A percentile compares a stretch with the other conserved stretches of the same genome.
These are phyloP conservation scores for Diplodia intermedia DNA, from an alignment of 2,329 filamentous ascomycete genomes.

Conservation along the genomic window DNA sequence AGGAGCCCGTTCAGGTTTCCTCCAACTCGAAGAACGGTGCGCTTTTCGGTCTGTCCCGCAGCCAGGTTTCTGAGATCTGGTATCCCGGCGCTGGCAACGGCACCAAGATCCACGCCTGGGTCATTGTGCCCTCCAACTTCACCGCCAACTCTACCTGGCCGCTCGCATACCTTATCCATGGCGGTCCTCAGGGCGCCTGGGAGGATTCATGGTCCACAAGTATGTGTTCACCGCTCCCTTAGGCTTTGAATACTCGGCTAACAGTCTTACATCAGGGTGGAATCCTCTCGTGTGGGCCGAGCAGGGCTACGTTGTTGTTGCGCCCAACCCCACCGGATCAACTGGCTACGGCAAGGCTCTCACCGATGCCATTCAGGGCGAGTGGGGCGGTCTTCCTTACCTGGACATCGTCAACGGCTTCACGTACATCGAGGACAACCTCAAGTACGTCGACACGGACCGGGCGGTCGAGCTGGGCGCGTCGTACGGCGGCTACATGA, in stretches of 20 bases:
- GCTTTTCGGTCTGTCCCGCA: constrained; percentile 68
- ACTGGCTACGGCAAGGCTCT: constrained; percentile 83
- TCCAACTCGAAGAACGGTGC: constrained; percentile 71
- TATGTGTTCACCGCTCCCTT: too few relatives aligned
- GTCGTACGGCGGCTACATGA: constrained; percentile 54
- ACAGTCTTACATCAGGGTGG: constrained; percentile 61
- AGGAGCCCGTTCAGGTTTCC: constrained; percentile 56
- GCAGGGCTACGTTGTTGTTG: constrained; percentile 83
- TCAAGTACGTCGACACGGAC: constrained; percentile 72
- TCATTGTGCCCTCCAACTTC: constrained; percentile 70
- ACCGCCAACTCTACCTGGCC: constrained; percentile 76
- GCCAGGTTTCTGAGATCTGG: constrained; percentile 73
- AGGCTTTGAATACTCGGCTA: too few relatives aligned
- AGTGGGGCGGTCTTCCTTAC: constrained; percentile 89
- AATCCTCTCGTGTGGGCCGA: constrained; percentile 87
- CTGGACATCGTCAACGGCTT: constrained; percentile 80
- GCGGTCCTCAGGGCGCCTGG: constrained; percentile 82
- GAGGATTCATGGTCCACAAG: constrained; percentile 74
- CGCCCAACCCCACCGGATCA: constrained; percentile 82
- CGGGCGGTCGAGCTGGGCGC: constrained; percentile 77
- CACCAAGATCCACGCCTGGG: constrained; percentile 73
- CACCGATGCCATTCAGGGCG: constrained; percentile 74
- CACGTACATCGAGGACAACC: constrained; percentile 71
- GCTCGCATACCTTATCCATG: constrained; percentile 79
- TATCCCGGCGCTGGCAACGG: constrained; percentile 66